These are phyloP conservation scores for Leccinum truebloodii DNA, from an alignment of 768 basidiomycete genomes.

Conservation along the genomic window DNA sequence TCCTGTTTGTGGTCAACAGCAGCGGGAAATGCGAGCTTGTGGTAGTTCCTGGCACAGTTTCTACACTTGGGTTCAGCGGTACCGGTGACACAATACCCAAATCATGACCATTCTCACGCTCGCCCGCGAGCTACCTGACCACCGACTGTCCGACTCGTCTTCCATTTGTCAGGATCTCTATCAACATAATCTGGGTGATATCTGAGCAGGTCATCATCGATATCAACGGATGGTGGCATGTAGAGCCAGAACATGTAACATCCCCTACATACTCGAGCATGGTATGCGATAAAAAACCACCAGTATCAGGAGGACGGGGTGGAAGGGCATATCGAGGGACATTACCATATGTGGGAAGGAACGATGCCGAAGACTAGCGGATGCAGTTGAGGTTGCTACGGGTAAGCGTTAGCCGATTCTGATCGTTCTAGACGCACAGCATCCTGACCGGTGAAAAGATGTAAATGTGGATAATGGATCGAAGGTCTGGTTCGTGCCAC, in stretches of 20 bases:
- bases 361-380: conserved; percentile 16
- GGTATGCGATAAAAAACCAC: conserved; percentile 15
- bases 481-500: conserved; percentile 10
- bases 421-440: conserved; percentile 11
- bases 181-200: conserved; percentile 10
- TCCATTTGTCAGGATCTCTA: conserved; percentile 11
- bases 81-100: conserved; percentile 14
- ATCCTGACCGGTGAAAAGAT: conserved; percentile 25
- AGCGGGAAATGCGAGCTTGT: conserved; percentile 9
- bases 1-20: neutral
- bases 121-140: conserved; percentile 20
- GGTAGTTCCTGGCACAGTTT: conserved; percentile 14
- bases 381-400: conserved; percentile 12
- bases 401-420: conserved; percentile 9
- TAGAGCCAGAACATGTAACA: conserved; percentile 4
- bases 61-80: conserved; percentile 14
- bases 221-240: conserved; percentile 12
- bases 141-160: conserved; percentile 26
- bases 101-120: conserved; percentile 14
- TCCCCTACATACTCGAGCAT: conserved; percentile 20
- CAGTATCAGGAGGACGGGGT: conserved; percentile 22
- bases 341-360: conserved; percentile 26
- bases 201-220: conserved; percentile 21
- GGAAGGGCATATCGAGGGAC: conserved; percentile 17
- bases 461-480: conserved; percentile 20